Evolutionary conservation across 345 rosid genomes (phyloP).

Genomic region (Cardamine occulta): DNA sequence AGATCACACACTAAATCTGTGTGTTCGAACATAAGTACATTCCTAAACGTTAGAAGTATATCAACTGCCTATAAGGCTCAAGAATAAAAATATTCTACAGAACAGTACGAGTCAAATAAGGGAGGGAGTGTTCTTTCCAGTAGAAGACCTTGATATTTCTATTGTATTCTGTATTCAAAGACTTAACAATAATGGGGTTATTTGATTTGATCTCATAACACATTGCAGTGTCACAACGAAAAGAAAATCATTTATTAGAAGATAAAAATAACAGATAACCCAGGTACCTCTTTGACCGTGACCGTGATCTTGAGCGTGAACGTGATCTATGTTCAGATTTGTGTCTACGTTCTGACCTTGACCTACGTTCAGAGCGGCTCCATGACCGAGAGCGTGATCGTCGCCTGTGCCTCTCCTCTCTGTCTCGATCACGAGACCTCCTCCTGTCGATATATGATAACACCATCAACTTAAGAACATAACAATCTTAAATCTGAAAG

Average conservation of each 20-base stretch:
- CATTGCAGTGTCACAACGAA: background rate
- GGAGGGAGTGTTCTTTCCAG: background rate
- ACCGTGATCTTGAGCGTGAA: constrained; percentile 60
- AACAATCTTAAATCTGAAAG: background rate
- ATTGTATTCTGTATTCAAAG: background rate
- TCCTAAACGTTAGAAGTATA: constrained; percentile 2
- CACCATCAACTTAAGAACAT: constrained; percentile 21
- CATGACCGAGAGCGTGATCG: constrained; percentile 61
- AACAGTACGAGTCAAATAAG: background rate
- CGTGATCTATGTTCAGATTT: constrained; percentile 52
- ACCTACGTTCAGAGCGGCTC: constrained; percentile 73
- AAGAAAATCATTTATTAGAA: background rate
- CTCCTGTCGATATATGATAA: constrained; percentile 44
- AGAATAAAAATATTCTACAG: background rate
- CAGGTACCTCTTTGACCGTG: constrained; percentile 87
- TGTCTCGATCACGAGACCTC: constrained; percentile 72
- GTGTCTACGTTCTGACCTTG: constrained; percentile 56
- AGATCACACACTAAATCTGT: background rate
- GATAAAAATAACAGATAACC: background rate
- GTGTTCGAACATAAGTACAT: background rate
- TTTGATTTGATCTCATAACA: constrained; percentile 9
- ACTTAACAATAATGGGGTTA: constrained; percentile 1
- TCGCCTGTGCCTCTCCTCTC: constrained; percentile 70
- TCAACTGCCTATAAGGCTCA: constrained; percentile 12
- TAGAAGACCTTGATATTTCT: background rate